Percentiles rank a stretch among this genome's conserved stretches.
phyloP scores from a whole-genome alignment of 129 eudicot genomes.

The Lactuca saligna region DNA sequence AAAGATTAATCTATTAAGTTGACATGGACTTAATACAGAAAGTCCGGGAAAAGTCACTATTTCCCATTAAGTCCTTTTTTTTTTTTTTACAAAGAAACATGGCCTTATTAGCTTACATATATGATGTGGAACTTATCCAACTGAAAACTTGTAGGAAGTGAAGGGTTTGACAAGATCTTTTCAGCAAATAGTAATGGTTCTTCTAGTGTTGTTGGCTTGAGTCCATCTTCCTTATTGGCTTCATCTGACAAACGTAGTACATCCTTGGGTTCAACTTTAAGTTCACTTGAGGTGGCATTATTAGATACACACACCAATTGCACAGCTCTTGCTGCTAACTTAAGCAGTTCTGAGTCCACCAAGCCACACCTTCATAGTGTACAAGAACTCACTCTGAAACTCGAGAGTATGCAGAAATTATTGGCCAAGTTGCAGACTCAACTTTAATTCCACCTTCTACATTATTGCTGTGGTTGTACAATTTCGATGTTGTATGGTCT shows the following conservation, averaged over 20 bases:
- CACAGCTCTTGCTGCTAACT: slow-evolving; percentile 49
- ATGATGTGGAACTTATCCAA: slow-evolving; percentile 14
- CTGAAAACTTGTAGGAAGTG: slow-evolving; percentile 63
- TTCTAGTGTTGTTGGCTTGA: slow-evolving; percentile 20
- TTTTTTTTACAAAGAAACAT: too few relatives aligned
- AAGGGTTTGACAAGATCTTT: slow-evolving; percentile 67
- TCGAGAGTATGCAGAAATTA: slow-evolving; percentile 68
- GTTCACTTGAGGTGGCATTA: slow-evolving; percentile 61
- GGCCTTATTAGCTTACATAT: too few relatives aligned
- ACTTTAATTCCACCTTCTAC: slow-evolving; percentile 6
- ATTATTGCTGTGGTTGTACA: slow-evolving; percentile 1
- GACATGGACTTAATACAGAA: too few relatives aligned
- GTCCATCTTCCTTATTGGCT: slow-evolving; percentile 36
- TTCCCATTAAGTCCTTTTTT: too few relatives aligned
- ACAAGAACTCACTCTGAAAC: slow-evolving; percentile 56
- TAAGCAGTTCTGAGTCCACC: slow-evolving; percentile 41
- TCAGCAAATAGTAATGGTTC: slow-evolving; percentile 32
- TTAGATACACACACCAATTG: slow-evolving; percentile 62
- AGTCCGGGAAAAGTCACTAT: too few relatives aligned
- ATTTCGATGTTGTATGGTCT: slow-evolving; percentile 5
- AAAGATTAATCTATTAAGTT: too few relatives aligned
- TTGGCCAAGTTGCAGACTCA: slow-evolving; percentile 49
- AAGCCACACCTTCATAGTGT: slow-evolving; percentile 45
- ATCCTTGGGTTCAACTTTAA: slow-evolving; percentile 44
- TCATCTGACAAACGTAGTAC: slow-evolving; percentile 22